These are phyloP conservation scores for Aspergillus saccharolyticus DNA, from an alignment of 495 filamentous ascomycete species.

Conservation along the genomic window DNA sequence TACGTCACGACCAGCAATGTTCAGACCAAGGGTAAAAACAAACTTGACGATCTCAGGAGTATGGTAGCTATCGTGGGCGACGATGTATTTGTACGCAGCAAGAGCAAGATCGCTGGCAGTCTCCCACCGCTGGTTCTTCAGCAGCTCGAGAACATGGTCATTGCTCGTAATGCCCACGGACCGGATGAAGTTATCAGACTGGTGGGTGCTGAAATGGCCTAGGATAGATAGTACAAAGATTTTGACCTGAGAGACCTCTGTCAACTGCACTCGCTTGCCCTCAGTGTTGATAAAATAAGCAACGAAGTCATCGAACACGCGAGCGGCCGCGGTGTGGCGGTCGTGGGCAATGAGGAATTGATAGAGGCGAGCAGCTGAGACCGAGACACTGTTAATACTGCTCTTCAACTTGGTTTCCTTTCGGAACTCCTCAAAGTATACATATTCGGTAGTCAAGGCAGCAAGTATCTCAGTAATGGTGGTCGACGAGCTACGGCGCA, in stretches of 20 bases:
- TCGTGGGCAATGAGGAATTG: constrained; percentile 29
- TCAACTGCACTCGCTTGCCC: constrained; percentile 31
- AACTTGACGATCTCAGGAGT: constrained; percentile 17
- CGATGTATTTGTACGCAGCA: constrained; percentile 25
- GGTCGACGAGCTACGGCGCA: constrained; percentile 20
- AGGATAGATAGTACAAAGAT: constrained; percentile 29
- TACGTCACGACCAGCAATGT: constrained; percentile 16
- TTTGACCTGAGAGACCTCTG: constrained; percentile 20
- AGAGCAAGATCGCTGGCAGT: constrained; percentile 31
- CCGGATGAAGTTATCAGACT: constrained; percentile 32
- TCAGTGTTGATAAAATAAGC: constrained; percentile 31
- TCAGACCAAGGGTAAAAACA: constrained; percentile 19
- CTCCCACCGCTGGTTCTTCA: constrained; percentile 25
- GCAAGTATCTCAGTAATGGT: constrained; percentile 35
- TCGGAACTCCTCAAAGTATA: constrained; percentile 40
- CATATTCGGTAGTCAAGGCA: constrained; percentile 32
- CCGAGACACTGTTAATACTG: constrained; percentile 24
- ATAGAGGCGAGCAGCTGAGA: constrained; percentile 31
- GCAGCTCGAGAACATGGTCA: constrained; percentile 23
- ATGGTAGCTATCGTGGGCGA: constrained; percentile 17
- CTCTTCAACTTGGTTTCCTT: constrained; percentile 24
- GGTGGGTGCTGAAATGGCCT: constrained; percentile 30
- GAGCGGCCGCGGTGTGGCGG: constrained; percentile 22
- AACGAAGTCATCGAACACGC: constrained; percentile 24
- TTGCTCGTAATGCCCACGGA: constrained; percentile 36